Evolutionary conservation across 495 filamentous ascomycete species (phyloP).

Genomic region (Podospora bellae-mahoneyi): DNA sequence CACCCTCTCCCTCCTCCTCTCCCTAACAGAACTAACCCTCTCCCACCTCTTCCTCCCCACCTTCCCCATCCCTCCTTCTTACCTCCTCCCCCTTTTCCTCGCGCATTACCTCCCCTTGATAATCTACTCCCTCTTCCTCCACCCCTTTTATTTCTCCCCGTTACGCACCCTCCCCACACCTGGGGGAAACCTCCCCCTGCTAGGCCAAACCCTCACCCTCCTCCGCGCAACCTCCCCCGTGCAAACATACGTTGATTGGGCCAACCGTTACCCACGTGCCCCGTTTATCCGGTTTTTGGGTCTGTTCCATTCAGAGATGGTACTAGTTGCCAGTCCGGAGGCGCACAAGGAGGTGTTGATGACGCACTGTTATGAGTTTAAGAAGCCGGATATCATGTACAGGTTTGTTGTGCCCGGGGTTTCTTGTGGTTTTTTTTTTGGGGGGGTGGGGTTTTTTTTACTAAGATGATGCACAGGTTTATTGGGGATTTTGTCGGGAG

Average conservation of each 20-base stretch:
- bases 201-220: slow-evolving; percentile 23
- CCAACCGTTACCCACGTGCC: slow-evolving; percentile 21
- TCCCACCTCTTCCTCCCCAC: too few species aligned
- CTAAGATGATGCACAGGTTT: slow-evolving; percentile 9
- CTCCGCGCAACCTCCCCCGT: slow-evolving; percentile 21
- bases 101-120: slow-evolving; percentile 23
- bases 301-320: slow-evolving; percentile 27
- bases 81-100: slow-evolving; percentile 17
- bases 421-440: slow-evolving; percentile 24
- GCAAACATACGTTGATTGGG: slow-evolving; percentile 25
- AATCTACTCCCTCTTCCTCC: slow-evolving; percentile 26
- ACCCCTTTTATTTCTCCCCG: slow-evolving; percentile 25
- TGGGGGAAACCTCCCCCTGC: slow-evolving; percentile 16
- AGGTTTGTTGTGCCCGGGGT: slow-evolving; percentile 21
- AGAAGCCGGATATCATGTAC: slow-evolving; percentile 25
- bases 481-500: slow-evolving; percentile 28
- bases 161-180: slow-evolving; percentile 26
- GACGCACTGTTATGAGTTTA: slow-evolving; percentile 30
- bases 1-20: too few species aligned
- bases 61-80: background rate
- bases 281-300: slow-evolving; percentile 32
- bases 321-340: slow-evolving; percentile 28
- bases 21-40: too few species aligned
- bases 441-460: too few species aligned
- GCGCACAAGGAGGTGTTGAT: slow-evolving; percentile 32